Evolutionary conservation across 2,329 filamentous ascomycete genomes (phyloP).

Genomic region (Xylaria sp.): DNA sequence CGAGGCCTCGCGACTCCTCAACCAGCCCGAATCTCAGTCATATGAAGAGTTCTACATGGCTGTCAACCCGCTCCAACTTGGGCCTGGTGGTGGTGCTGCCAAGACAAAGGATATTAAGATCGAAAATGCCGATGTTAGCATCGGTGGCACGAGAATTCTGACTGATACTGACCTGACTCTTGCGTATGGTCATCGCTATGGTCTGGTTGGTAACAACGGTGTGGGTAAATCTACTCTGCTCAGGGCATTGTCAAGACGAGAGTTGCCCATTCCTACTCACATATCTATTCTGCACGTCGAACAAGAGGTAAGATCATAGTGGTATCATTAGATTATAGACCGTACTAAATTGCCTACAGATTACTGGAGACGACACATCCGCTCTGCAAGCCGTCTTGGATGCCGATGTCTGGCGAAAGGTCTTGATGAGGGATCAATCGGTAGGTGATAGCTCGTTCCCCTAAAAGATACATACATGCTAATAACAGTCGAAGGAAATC

Average conservation of each 20-base stretch:
- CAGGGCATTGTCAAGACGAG: constrained; percentile 89
- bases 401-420: constrained; percentile 98
- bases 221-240: constrained; percentile 97
- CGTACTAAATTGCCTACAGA: constrained; percentile 60
- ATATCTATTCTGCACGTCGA: constrained; percentile 99
- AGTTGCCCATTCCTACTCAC: constrained; percentile 93
- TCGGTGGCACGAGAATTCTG: constrained; percentile 87
- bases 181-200: constrained; percentile 92
- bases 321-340: not conserved
- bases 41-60: constrained; percentile 99
- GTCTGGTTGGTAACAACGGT: constrained; percentile 99
- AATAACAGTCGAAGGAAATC: constrained; percentile 72
- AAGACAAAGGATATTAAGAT: constrained; percentile 99
- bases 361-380: constrained; percentile 93
- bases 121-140: constrained; percentile 94
- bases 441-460: constrained; percentile 58
- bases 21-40: constrained; percentile 84
- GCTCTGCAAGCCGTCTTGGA: constrained; percentile 95
- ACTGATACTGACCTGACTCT: constrained; percentile 91
- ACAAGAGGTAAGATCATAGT: constrained; percentile 77
- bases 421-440: constrained; percentile 87
- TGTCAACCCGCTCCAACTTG: constrained; percentile 94
- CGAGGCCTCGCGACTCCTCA: constrained; percentile 89
- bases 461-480: constrained; percentile 20
- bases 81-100: constrained; percentile 70